These are phyloP conservation scores for Neurospora sp. DNA, from an alignment of 495 filamentous ascomycete genomes.

Conservation along the genomic window DNA sequence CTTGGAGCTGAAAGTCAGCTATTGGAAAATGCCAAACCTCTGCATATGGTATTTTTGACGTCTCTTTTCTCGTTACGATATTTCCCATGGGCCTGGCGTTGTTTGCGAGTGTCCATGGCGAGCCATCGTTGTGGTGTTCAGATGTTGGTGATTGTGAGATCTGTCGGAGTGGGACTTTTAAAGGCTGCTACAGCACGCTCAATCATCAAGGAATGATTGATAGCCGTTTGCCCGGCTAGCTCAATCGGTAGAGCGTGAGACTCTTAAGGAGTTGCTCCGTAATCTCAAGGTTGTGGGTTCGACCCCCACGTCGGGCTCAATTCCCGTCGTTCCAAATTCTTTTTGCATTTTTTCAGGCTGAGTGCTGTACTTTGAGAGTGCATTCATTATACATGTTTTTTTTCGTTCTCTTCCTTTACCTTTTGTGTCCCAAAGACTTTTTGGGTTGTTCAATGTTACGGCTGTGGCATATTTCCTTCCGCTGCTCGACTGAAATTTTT, in stretches of 20 bases:
- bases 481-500: too few relatives aligned
- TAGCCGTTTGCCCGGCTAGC: constrained; percentile 35
- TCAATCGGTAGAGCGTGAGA: constrained; percentile 69
- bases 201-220: not conserved
- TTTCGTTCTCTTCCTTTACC: too few relatives aligned
- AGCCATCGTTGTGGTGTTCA: not conserved
- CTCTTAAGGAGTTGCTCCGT: constrained; percentile 41
- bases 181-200: too few relatives aligned
- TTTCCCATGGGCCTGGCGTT: fast-evolving
- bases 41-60: not conserved
- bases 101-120: not conserved
- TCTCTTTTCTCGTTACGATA: not conserved
- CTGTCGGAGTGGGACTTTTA: not conserved
- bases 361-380: not conserved
- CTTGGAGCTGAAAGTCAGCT: not conserved
- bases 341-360: not conserved
- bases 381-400: too few relatives aligned
- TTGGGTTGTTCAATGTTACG: too few relatives aligned
- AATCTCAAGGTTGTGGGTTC: not conserved
- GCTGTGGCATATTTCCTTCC: too few relatives aligned
- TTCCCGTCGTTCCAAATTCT: not conserved
- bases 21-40: not conserved
- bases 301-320: not conserved
- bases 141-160: not conserved
- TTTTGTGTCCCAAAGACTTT: too few relatives aligned